Evolutionary conservation across 2,329 filamentous ascomycete species (phyloP).

Genomic region (Fusarium armeniacum): DNA sequence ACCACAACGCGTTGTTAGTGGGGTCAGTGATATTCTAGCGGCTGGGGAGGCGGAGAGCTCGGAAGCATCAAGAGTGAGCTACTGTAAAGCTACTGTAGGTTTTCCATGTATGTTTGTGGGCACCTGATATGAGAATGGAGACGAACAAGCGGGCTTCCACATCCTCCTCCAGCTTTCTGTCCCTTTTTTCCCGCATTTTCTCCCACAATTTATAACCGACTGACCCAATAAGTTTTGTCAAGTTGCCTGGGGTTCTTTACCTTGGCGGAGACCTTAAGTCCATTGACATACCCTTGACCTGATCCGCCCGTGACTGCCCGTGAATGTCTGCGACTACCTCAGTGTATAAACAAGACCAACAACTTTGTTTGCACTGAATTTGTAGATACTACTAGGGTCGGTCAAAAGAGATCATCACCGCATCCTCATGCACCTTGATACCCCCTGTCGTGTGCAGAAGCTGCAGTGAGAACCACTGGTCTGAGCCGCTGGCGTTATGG

Average conservation of each 20-base stretch:
- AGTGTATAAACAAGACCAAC: neutral
- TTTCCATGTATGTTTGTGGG: constrained; percentile 39
- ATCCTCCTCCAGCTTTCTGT: constrained; percentile 28
- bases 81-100: constrained; percentile 30
- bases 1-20: constrained; percentile 45
- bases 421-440: constrained; percentile 25
- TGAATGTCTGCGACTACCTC: neutral
- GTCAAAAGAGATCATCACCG: constrained; percentile 8
- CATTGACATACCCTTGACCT: neutral
- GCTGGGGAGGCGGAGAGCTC: constrained; percentile 40
- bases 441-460: constrained; percentile 9
- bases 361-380: constrained; percentile 5
- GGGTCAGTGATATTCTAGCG: constrained; percentile 48
- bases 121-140: constrained; percentile 31
- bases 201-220: constrained; percentile 13
- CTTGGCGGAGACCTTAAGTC: constrained; percentile 7
- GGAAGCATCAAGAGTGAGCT: constrained; percentile 30
- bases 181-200: constrained; percentile 24
- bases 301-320: too few relatives aligned
- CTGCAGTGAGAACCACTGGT: constrained; percentile 45
- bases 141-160: constrained; percentile 14
- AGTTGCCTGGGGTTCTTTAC: constrained; percentile 4
- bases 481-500: constrained; percentile 43
- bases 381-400: constrained; percentile 2
- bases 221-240: neutral